A percentile compares a stretch with the other conserved stretches of the same genome.
Evolutionary conservation across 106 monocot genomes (phyloP).

Genomic region (Platanthera guangdongensis): DNA sequence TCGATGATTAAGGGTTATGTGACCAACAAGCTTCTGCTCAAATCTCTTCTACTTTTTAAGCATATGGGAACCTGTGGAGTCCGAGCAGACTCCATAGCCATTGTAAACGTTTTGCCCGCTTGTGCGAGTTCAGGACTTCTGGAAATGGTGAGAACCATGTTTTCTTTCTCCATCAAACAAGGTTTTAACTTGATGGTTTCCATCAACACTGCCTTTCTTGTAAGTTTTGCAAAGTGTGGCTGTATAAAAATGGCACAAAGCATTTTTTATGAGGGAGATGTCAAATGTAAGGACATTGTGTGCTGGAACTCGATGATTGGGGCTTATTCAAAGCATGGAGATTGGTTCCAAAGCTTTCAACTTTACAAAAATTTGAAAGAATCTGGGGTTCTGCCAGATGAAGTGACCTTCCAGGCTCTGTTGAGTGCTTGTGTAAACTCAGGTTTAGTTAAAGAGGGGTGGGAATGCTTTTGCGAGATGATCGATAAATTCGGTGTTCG

Average conservation of each 20-base stretch:
- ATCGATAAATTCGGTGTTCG: neutral
- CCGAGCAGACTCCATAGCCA: conserved; percentile 13
- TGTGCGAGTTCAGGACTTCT: conserved; percentile 13
- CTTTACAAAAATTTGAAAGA: conserved; percentile 23
- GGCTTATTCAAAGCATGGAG: conserved; percentile 29
- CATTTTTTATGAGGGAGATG: conserved; percentile 20
- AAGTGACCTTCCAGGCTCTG: conserved; percentile 13
- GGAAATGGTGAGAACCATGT: conserved; percentile 10
- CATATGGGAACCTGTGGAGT: conserved; percentile 16
- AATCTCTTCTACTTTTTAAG: conserved; percentile 21
- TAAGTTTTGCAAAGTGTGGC: conserved; percentile 35
- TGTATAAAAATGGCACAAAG: conserved; percentile 24
- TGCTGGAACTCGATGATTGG: conserved; percentile 34
- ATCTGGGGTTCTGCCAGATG: conserved; percentile 15
- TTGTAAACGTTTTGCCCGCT: conserved; percentile 23
- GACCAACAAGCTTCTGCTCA: neutral
- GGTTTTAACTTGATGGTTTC: conserved; percentile 8
- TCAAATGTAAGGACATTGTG: conserved; percentile 15
- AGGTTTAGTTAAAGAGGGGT: conserved; percentile 16
- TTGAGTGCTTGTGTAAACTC: conserved; percentile 21
- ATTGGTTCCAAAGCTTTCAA: conserved; percentile 16
- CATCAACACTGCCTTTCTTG: conserved; percentile 22
- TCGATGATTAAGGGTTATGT: conserved; percentile 31
- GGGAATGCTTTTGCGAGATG: conserved; percentile 18
- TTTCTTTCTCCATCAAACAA: conserved; percentile 19